Conservation (phyloP, 176 grass and related monocot species). For the Zea mays region Zm-B73-REFERENCE-NAM-5.0 NC_050096.1:128724001-128724500, state of each 20-base stretch:
- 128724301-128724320: slow-evolving; percentile 50
- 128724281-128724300: slow-evolving; percentile 59
- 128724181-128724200: slow-evolving; percentile 41
- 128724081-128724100: slow-evolving; percentile 40
- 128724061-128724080: slow-evolving; percentile 60
- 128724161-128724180: slow-evolving; percentile 43
- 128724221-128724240: not conserved
- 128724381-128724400: slow-evolving; percentile 52
- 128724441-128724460: slow-evolving; percentile 34
- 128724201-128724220: slow-evolving; percentile 13
- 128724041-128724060: slow-evolving; percentile 53
- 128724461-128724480: slow-evolving; percentile 50
- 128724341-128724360: slow-evolving; percentile 66
- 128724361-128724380: slow-evolving; percentile 52
- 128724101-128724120: slow-evolving; percentile 32
- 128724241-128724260: not conserved
- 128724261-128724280: slow-evolving; percentile 38
- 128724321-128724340: slow-evolving; percentile 66
- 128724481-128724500: slow-evolving; percentile 42
- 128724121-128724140: slow-evolving; percentile 27
- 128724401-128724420: slow-evolving; percentile 43
- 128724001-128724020: slow-evolving; percentile 35
- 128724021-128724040: slow-evolving; percentile 40
- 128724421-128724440: slow-evolving; percentile 44
- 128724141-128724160: slow-evolving; percentile 52